These are phyloP conservation scores for Lepidium didymum DNA, from an alignment of 345 rosid species.

Conservation along the genomic window DNA sequence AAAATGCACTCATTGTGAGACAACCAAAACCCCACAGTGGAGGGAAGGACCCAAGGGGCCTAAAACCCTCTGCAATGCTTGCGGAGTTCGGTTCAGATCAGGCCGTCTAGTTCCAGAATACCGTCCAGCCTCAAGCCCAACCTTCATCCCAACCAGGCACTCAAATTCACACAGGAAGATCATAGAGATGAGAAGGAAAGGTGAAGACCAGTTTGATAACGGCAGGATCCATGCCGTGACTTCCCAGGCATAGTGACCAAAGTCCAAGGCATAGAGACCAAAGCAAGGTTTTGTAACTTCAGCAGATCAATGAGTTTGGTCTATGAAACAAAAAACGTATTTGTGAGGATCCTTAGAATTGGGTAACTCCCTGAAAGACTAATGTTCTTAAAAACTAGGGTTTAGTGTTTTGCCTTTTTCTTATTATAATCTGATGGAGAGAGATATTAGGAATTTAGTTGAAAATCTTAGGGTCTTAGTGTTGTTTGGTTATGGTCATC, in stretches of 20 bases:
- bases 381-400: conserved; percentile 9
- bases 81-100: conserved; percentile 84
- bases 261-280: conserved; percentile 6
- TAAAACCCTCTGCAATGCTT: conserved; percentile 92
- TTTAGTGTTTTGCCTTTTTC: conserved; percentile 9
- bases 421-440: background rate
- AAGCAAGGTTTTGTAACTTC: background rate
- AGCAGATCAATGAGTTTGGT: conserved; percentile 25
- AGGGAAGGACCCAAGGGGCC: conserved; percentile 91
- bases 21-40: conserved; percentile 86
- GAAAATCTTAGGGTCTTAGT: conserved; percentile 2
- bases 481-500: conserved; percentile 15
- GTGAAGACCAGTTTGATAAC: background rate
- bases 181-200: conserved; percentile 66
- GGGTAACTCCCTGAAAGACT: conserved; percentile 15
- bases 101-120: conserved; percentile 88
- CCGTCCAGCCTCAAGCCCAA: conserved; percentile 88
- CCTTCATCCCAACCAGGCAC: conserved; percentile 55
- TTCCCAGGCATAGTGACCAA: conserved; percentile 8
- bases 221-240: background rate
- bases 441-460: conserved; percentile 7
- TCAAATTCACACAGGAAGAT: conserved; percentile 82
- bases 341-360: conserved; percentile 11
- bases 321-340: background rate
- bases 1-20: conserved; percentile 73